Base-by-base conservation (phyloP, 495 filamentous ascomycete species). In the Penicillium fimorum region DNA sequence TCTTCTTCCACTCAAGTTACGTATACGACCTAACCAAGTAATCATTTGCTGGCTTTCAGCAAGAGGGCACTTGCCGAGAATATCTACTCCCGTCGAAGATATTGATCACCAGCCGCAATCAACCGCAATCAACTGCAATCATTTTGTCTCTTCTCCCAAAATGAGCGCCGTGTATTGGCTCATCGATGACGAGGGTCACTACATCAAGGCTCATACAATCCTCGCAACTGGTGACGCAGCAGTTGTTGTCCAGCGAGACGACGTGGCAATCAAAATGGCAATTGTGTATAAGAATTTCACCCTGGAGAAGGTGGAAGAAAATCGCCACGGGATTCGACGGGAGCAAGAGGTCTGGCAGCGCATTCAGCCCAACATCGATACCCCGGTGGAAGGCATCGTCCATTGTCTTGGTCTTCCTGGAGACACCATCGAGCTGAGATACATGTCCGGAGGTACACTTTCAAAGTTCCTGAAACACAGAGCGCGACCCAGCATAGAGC, bases 351-450 rank as follows among this genome's bases (percentile, higher is more conserved):
- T 51, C 22, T 51, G 38, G 35, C 35, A 37, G 9, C 49, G 24
- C 9, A 9, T 42, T 12, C 49, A 51, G 8, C 24, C 22, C 2
- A 4, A 30, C 24, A 12, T 12, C 1, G 3, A n/a, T 11, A 29
- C 1, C 13, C 35, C 35, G 1, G 10, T 41, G 5, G 24, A 38
- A 17, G 49, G 49, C 2, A 42, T 51, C 9, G 37, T 42, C 2
- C 35, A 27, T 1, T 51, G 49, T 2, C 8, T 41, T 5, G 15
- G 12, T 0, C 15, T 51, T 17, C 15, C 20, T 2, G 49, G 35
- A 5, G 22, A 41, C 20, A 42, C 49, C 9, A 42, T 51, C n/a
- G 37, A 51, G 12, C n/a, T 51, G 24, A 38, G 30, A 12, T 51
- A 41, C 24, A 51, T 51, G 49, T 10, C 49, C 0, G 22, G 38